Conservation (phyloP, 2,329 filamentous ascomycete species). For the Eutypella sp. region DNA sequence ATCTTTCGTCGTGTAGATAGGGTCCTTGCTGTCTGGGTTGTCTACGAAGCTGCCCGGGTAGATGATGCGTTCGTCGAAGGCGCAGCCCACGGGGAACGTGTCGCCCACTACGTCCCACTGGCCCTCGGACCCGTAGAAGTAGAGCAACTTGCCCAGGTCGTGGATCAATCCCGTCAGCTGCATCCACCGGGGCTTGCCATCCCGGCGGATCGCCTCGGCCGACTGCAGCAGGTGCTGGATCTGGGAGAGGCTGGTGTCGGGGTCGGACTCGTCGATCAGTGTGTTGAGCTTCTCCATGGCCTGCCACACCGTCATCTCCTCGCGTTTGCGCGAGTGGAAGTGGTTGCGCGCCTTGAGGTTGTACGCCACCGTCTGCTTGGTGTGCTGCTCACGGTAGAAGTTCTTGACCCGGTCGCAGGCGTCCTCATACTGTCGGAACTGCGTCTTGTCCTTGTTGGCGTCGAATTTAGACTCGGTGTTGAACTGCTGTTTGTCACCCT, state of each 20-base stretch:
- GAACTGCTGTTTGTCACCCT: conserved; percentile 33
- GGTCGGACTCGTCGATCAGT: conserved; percentile 85
- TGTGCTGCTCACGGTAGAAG: conserved; percentile 74
- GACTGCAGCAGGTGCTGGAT: conserved; percentile 87
- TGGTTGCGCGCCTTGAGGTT: conserved; percentile 74
- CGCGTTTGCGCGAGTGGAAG: conserved; percentile 58
- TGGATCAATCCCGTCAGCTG: conserved; percentile 73
- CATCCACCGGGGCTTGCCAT: conserved; percentile 80
- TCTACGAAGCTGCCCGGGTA: conserved; percentile 70
- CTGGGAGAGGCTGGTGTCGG: conserved; percentile 80
- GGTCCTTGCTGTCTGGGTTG: conserved; percentile 70
- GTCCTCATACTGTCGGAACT: conserved; percentile 78
- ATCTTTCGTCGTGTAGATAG: conserved; percentile 67
- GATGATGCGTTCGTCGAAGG: conserved; percentile 72
- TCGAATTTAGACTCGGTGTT: conserved; percentile 61
- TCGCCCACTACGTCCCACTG: conserved; percentile 94
- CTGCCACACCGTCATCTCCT: conserved; percentile 82
- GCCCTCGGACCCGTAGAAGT: conserved; percentile 76
- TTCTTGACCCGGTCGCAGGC: conserved; percentile 80
- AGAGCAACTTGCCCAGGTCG: conserved; percentile 74
- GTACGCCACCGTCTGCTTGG: conserved; percentile 74
- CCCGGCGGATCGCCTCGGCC: conserved; percentile 82
- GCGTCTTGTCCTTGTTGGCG: conserved; percentile 69
- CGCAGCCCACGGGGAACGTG: conserved; percentile 74
- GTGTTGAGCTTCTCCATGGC: conserved; percentile 91